Evolutionary conservation across 2,329 filamentous ascomycete species (phyloP).

Genomic region (Emmonsiellopsis sp.): DNA sequence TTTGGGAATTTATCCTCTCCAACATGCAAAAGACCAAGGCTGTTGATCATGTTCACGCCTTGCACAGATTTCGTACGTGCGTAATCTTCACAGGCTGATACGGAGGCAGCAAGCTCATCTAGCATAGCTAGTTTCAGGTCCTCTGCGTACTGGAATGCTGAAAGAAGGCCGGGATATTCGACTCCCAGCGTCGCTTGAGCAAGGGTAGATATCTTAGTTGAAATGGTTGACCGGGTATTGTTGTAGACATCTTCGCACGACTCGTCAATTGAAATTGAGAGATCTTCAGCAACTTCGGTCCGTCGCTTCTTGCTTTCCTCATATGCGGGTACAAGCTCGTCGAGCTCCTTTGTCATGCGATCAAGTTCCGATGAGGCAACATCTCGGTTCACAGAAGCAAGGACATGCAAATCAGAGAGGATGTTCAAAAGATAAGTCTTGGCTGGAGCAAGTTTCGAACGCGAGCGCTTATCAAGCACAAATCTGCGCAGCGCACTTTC

Average conservation of each 20-base stretch:
- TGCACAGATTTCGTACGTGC: slow-evolving; percentile 68
- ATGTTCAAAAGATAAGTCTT: slow-evolving; percentile 94
- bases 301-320: slow-evolving; percentile 76
- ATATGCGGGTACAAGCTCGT: slow-evolving; percentile 73
- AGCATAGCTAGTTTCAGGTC: slow-evolving; percentile 89
- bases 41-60: slow-evolving; percentile 80
- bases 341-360: slow-evolving; percentile 69
- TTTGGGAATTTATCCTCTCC: slow-evolving; percentile 73
- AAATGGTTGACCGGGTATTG: slow-evolving; percentile 67
- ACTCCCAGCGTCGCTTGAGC: slow-evolving; percentile 73
- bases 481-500: slow-evolving; percentile 86
- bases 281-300: slow-evolving; percentile 67
- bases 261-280: slow-evolving; percentile 74
- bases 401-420: slow-evolving; percentile 71
- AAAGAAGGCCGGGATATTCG: slow-evolving; percentile 75
- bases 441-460: slow-evolving; percentile 90
- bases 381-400: slow-evolving; percentile 80
- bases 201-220: slow-evolving; percentile 64
- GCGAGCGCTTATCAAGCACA: slow-evolving; percentile 87
- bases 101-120: slow-evolving; percentile 71
- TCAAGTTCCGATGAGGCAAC: slow-evolving; percentile 79
- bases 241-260: slow-evolving; percentile 81
- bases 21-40: slow-evolving; percentile 77
- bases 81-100: slow-evolving; percentile 72
- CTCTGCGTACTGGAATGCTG: slow-evolving; percentile 85